Conservation (phyloP, 805 yeast genomes). For the Ogataea dorogensis region DNA sequence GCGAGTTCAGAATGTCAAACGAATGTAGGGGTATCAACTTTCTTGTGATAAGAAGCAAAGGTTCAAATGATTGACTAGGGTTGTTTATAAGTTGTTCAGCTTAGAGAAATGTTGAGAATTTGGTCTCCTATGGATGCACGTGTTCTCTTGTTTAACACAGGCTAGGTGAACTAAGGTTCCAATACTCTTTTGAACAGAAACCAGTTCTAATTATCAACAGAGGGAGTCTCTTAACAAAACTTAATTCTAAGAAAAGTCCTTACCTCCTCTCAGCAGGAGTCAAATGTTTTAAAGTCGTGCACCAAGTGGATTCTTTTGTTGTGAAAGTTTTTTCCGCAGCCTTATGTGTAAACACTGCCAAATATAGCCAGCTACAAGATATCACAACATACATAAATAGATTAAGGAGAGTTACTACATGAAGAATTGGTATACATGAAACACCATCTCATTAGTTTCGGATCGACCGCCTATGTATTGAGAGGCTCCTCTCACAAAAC, state of each 20-base stretch:
- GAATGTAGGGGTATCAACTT: conserved; percentile 12
- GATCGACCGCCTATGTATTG: no score
- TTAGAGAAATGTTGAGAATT: neutral
- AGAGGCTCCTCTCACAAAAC: no score
- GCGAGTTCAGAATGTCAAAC: conserved; percentile 1
- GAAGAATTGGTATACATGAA: no score
- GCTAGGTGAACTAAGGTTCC: no score
- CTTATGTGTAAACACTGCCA: conserved; percentile 1
- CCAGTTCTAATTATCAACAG: conserved; percentile 2
- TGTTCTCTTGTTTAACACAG: neutral
- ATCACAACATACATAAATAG: neutral
- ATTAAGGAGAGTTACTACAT: no score
- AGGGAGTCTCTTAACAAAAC: conserved; percentile 7
- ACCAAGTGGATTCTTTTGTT: conserved; percentile 1
- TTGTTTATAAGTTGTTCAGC: conserved; percentile 1
- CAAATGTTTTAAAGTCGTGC: conserved; percentile 5
- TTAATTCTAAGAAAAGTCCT: neutral
- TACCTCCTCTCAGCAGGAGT: conserved; percentile 4
- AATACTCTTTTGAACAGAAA: conserved; percentile 3
- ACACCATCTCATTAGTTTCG: no score
- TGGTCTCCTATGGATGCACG: neutral
- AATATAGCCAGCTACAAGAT: conserved; percentile 1
- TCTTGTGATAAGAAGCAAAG: neutral
- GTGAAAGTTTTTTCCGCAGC: conserved; percentile 2
- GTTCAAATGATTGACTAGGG: conserved; percentile 2